Evolutionary conservation across 2,329 filamentous ascomycete genomes (phyloP).

Genomic region (Apiospora kogelbergensis): DNA sequence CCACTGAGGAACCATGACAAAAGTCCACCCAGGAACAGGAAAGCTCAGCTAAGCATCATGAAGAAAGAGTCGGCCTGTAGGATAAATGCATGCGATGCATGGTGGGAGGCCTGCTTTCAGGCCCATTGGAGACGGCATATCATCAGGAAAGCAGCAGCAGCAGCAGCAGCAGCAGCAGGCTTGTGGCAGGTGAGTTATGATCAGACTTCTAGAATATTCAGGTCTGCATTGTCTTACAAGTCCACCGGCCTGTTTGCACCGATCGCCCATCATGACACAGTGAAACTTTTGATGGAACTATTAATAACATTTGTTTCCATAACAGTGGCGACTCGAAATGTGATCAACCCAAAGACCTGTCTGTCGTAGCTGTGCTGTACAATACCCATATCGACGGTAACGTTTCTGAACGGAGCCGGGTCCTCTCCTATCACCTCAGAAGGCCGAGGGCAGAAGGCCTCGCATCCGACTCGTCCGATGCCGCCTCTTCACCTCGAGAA

Average conservation of each 20-base stretch:
- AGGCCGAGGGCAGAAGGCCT: neutral
- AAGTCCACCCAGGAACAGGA: neutral
- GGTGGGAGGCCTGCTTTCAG: neutral
- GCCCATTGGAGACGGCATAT: neutral
- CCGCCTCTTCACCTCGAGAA: neutral
- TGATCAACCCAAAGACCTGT: neutral
- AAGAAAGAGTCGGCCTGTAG: neutral
- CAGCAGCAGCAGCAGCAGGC: neutral
- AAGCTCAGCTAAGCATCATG: neutral
- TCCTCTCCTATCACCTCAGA: neutral
- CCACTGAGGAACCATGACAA: neutral
- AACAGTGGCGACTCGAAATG: neutral
- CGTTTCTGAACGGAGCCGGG: neutral
- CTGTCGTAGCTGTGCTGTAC: neutral
- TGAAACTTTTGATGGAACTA: neutral
- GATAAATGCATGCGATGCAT: too few relatives aligned
- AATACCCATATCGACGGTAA: neutral
- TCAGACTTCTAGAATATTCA: neutral
- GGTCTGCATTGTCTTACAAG: neutral
- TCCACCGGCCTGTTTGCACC: neutral
- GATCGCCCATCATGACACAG: neutral
- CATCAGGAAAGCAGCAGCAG: neutral
- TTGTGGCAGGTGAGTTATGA: neutral
- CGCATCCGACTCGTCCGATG: conserved; percentile 1
- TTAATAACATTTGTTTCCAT: neutral